These are phyloP conservation scores for Helicostylum pulchrum DNA, from an alignment of 192 early-diverging fungal genomes.

Conservation along the genomic window DNA sequence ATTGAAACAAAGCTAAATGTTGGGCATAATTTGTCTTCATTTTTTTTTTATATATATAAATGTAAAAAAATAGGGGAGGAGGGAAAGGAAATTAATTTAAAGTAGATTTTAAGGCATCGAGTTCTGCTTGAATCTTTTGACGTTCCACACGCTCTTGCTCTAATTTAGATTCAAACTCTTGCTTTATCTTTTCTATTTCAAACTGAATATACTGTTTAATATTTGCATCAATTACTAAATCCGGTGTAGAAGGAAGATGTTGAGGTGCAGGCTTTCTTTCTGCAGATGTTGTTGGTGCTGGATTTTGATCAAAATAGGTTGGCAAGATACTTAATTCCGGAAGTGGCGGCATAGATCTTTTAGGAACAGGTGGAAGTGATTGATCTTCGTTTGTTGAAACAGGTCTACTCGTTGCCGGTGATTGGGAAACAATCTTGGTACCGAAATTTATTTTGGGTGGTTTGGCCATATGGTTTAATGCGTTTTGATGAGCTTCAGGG, in stretches of 20 bases:
- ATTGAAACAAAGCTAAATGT: conserved; percentile 4
- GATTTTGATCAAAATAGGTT: neutral
- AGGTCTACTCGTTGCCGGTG: neutral
- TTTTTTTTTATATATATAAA: too few species aligned
- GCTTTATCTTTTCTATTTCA: conserved; percentile 22
- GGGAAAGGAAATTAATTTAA: too few species aligned
- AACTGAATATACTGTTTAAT: conserved; percentile 7
- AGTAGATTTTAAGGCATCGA: conserved; percentile 16
- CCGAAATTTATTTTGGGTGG: conserved; percentile 9
- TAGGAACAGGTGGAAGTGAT: conserved; percentile 7
- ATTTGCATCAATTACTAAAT: conserved; percentile 12
- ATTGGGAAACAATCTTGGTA: neutral
- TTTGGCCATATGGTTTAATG: conserved; percentile 5
- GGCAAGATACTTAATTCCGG: neutral
- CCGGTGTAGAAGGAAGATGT: neutral
- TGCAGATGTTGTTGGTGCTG: neutral
- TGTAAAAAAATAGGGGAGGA: too few species aligned
- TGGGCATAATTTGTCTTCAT: conserved; percentile 6
- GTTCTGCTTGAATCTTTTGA: conserved; percentile 21
- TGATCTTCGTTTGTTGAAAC: neutral
- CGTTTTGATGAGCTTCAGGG: neutral
- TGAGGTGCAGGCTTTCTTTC: neutral
- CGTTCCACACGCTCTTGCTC: conserved; percentile 20
- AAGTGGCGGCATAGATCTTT: conserved; percentile 13
- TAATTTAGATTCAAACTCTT: conserved; percentile 24